Percentiles rank a stretch among this genome's conserved stretches.
Conservation (phyloP, 768 basidiomycete species). For the Collybia nuda region DNA sequence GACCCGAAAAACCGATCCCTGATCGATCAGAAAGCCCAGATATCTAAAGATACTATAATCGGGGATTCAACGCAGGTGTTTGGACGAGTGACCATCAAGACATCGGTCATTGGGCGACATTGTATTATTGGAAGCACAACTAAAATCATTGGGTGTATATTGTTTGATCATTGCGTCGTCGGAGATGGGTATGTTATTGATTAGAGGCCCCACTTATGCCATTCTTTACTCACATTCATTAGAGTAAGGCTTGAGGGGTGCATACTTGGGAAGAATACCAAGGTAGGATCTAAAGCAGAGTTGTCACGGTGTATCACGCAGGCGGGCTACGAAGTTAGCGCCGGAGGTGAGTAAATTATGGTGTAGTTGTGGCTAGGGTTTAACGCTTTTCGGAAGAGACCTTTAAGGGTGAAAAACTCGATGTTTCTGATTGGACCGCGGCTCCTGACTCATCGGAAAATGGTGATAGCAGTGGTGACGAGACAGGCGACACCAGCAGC, state of each 20-base stretch:
- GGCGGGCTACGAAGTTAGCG: conserved; percentile 71
- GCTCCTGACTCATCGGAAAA: conserved; percentile 4
- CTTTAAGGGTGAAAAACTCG: conserved; percentile 18
- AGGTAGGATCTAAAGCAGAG: conserved; percentile 68
- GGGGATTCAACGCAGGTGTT: conserved; percentile 82
- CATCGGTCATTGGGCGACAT: conserved; percentile 77
- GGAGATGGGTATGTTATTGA: conserved; percentile 70
- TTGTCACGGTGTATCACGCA: conserved; percentile 70
- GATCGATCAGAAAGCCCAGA: conserved; percentile 80
- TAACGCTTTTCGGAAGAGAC: conserved; percentile 3
- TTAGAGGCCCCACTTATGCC: neutral
- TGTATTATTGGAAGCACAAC: conserved; percentile 83
- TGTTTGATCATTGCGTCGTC: conserved; percentile 88
- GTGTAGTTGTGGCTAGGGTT: neutral
- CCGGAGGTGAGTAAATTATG: conserved; percentile 50
- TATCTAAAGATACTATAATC: conserved; percentile 79
- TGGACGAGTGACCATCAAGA: conserved; percentile 80
- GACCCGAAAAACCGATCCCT: conserved; percentile 63
- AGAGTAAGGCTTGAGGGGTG: conserved; percentile 79
- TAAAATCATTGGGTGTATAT: conserved; percentile 78
- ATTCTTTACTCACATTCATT: conserved; percentile 4
- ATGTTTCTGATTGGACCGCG: conserved; percentile 20
- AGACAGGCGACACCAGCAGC: neutral
- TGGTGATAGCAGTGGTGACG: neutral
- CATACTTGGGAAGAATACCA: conserved; percentile 74